phyloP scores from a whole-genome alignment of 345 rosid genomes.

The Eucalyptus regnans region DNA sequence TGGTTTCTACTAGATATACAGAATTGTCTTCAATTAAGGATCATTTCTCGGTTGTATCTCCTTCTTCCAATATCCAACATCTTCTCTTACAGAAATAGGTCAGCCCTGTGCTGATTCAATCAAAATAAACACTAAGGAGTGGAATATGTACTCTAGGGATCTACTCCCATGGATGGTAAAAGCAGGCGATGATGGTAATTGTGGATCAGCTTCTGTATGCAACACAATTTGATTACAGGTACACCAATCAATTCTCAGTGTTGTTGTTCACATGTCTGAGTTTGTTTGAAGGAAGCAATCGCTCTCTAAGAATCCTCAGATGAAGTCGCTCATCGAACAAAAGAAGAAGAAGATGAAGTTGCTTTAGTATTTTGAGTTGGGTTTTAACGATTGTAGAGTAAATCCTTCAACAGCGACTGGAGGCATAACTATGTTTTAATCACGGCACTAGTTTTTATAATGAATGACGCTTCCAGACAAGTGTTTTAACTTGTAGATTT shows the following conservation, averaged over 20 bases:
- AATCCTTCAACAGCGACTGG: background rate
- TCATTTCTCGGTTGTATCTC: background rate
- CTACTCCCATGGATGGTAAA: conserved; percentile 44
- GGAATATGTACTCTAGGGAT: conserved; percentile 51
- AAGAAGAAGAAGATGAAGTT: background rate
- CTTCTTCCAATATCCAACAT: background rate
- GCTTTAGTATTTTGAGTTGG: background rate
- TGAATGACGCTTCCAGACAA: no score
- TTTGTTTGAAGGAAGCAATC: background rate
- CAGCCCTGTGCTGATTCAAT: conserved; percentile 39
- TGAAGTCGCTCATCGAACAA: background rate
- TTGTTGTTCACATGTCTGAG: background rate
- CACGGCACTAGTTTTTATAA: background rate
- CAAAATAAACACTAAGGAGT: conserved; percentile 54
- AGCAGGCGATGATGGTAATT: conserved; percentile 56
- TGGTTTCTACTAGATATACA: background rate
- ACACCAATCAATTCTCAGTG: background rate
- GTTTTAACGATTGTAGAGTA: background rate
- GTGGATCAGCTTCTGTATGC: conserved; percentile 54
- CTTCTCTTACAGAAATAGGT: conserved; percentile 19
- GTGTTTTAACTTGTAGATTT: background rate
- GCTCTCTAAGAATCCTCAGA: background rate
- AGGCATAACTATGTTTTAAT: background rate
- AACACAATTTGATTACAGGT: conserved; percentile 68
- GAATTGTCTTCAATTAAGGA: background rate